Evolutionary conservation across 805 yeast genomes (phyloP), one percentile per base, ranked within the genome.

Genomic region (Lachancea kluyveri): DNA sequence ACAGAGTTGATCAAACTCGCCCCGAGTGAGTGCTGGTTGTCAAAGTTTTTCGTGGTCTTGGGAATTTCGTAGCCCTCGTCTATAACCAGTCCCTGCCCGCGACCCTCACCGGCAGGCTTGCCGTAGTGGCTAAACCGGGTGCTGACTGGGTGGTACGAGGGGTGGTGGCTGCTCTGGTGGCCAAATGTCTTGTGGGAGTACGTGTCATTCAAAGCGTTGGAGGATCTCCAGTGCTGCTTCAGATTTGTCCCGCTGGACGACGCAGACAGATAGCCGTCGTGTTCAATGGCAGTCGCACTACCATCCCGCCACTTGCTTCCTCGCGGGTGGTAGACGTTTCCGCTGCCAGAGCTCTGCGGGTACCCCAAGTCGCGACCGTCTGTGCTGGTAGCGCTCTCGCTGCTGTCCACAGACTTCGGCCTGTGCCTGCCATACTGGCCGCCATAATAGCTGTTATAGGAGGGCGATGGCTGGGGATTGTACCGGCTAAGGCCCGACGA

Each of bases 1-100:
- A 50, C 57, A 6, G 59, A 53, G 31, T 46, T 48, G n/a, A 53
- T 52, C 25, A 53, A 31, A 33, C 57, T 52, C 6, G 57, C 44
- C 1, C 52, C 52, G 10, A 48, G 26, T 6, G 54, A 47, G 33
- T 41, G 44, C 6, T 42, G 40, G 8, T n/a, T 11, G 17, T 27
- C 17, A 24, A n/a, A 5, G 15, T 13, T 11, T 26, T 31, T 13
- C 8, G 26, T 5, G 25, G 3, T 25, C 21, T 31, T 12, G 29
- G 28, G 6, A 31, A 13, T 10, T 22, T 22, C 24, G 24, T 22
- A 22, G 9, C 24, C 24, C 9, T 13, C 11, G 24, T 22, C 24
- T 6, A 7, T n/a, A 22, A 10, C 11, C 11, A n/a, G n/a, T n/a
- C n/a, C n/a, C n/a, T n/a, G n/a, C n/a, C n/a, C n/a, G n/a, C n/a